phyloP scores from a whole-genome alignment of 1,139 yeast species.

The Protomyces inouyei region DNA sequence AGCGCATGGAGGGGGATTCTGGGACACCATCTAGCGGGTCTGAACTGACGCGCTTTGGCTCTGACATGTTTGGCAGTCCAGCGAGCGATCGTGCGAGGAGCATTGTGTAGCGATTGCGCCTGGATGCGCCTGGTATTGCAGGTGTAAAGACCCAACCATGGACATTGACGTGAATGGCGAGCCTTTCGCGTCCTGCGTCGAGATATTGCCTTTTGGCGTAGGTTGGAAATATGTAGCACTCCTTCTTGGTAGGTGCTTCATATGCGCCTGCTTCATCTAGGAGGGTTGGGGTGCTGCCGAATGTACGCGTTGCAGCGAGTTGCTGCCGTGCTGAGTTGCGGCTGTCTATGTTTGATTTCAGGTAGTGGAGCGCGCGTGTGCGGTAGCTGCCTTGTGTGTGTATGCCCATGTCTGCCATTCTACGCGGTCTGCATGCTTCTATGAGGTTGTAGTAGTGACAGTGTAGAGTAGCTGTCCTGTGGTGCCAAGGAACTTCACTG shows the following conservation, averaged over 20 bases:
- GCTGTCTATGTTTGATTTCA: neutral
- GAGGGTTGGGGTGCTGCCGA: neutral
- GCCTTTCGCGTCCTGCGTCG: neutral
- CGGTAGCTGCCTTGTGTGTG: neutral
- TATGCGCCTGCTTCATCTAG: neutral
- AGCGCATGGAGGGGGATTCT: neutral
- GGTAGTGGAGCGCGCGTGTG: neutral
- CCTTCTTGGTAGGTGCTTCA: neutral
- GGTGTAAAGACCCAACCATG: slow-evolving; percentile 33
- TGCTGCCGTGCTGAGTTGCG: neutral
- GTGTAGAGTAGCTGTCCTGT: too few relatives aligned
- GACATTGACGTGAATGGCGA: slow-evolving; percentile 29
- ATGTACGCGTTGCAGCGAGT: neutral
- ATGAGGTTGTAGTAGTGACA: neutral
- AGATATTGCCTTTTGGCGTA: neutral
- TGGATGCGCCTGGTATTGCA: slow-evolving; percentile 29
- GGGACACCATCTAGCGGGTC: neutral
- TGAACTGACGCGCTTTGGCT: neutral
- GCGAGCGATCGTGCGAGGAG: slow-evolving; percentile 32
- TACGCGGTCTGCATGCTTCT: neutral
- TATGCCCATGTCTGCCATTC: neutral
- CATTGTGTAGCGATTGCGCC: slow-evolving; percentile 32
- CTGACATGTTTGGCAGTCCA: slow-evolving; percentile 30
- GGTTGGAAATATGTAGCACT: neutral
- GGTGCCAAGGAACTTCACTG: neutral